Conservation (phyloP, 1,284 basidiomycete genomes). For the Cryptococcus sp. region DNA sequence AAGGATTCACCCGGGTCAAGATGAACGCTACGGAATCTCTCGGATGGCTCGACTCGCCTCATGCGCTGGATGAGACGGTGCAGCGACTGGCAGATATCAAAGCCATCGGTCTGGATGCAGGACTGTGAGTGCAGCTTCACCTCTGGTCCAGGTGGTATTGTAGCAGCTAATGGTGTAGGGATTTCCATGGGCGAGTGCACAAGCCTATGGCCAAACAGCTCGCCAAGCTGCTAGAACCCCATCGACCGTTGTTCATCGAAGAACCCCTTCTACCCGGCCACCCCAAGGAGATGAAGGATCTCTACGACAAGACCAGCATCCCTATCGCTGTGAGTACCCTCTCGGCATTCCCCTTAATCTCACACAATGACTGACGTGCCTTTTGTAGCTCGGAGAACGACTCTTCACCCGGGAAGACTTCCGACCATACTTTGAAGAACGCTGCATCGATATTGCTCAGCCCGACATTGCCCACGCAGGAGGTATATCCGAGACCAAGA, state of each 20-base stretch:
- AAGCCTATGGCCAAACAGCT: constrained; percentile 74
- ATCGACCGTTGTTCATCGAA: constrained; percentile 67
- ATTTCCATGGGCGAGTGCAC: constrained; percentile 56
- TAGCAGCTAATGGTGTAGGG: constrained; percentile 26
- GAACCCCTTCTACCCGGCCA: constrained; percentile 60
- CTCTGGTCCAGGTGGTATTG: neutral
- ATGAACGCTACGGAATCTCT: constrained; percentile 56
- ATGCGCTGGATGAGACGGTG: constrained; percentile 56
- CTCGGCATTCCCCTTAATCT: constrained; percentile 6
- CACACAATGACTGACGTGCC: neutral
- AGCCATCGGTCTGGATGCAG: constrained; percentile 61
- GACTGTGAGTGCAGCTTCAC: constrained; percentile 29
- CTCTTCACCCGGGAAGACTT: constrained; percentile 65
- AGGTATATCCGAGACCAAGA: constrained; percentile 66
- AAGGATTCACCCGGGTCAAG: constrained; percentile 67
- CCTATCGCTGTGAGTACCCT: constrained; percentile 49
- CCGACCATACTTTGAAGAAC: constrained; percentile 60
- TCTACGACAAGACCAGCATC: constrained; percentile 49
- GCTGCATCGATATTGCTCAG: constrained; percentile 66
- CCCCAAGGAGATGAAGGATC: constrained; percentile 48
- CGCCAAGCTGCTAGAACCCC: constrained; percentile 59
- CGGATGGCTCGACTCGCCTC: constrained; percentile 51
- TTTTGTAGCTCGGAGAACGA: constrained; percentile 61
- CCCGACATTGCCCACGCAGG: constrained; percentile 58
- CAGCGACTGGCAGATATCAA: constrained; percentile 60